phyloP scores from a whole-genome alignment of 441 rosid genomes.

The Gossypium gossypioides region DNA sequence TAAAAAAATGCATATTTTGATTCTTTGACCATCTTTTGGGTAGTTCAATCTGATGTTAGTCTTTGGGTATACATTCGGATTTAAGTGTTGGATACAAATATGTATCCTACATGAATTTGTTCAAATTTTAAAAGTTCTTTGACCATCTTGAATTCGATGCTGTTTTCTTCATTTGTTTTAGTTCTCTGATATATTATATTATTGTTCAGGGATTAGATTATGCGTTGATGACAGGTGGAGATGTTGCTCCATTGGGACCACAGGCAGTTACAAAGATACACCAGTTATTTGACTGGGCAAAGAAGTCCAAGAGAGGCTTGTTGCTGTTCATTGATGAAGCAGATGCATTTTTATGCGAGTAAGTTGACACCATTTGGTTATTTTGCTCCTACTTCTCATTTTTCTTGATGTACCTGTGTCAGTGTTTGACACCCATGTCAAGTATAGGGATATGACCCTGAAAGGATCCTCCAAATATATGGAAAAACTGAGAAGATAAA shows the following conservation, averaged over 20 bases:
- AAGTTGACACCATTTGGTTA: conserved; percentile 25
- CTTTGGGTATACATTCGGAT: not conserved
- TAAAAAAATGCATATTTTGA: not conserved
- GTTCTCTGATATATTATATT: conserved; percentile 6
- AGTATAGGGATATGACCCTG: too few species aligned
- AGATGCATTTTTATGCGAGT: conserved; percentile 96
- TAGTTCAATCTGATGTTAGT: not conserved
- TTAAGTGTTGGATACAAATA: too few species aligned
- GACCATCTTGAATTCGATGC: not conserved
- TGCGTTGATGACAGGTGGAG: conserved; percentile 98
- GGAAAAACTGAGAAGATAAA: not conserved
- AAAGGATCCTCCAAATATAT: too few species aligned
- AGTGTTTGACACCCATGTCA: too few species aligned
- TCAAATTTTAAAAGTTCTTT: too few species aligned
- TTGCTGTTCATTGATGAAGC: conserved; percentile 88
- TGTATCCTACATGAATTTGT: too few species aligned
- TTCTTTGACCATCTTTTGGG: not conserved
- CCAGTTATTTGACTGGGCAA: conserved; percentile 89
- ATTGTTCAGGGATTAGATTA: conserved; percentile 76
- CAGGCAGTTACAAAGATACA: conserved; percentile 98
- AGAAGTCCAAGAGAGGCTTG: conserved; percentile 76
- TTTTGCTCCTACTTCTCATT: not conserved
- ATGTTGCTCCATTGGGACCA: conserved; percentile 91
- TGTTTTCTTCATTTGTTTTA: conserved; percentile 6
- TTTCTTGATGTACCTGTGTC: too few species aligned